Evolutionary conservation across 495 filamentous ascomycete genomes (phyloP), one percentile per base, ranked within the genome.

Genomic region (Hypoxylon lienhwacheense): DNA sequence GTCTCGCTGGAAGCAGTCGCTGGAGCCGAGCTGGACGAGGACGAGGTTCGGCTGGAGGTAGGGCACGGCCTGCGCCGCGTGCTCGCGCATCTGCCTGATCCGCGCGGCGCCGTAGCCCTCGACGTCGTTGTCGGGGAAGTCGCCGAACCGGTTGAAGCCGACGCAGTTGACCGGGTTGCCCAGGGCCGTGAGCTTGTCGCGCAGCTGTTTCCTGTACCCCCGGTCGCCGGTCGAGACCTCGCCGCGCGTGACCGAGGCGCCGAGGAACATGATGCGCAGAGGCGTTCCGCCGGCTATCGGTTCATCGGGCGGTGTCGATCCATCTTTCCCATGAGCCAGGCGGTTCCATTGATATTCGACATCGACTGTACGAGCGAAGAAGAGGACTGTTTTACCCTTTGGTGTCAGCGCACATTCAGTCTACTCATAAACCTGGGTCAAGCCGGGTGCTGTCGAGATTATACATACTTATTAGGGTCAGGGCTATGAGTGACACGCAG

Each of bases 71-170:
- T 58, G 40, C 35, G 16, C 41, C 3, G 59, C 53, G 33, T 47
- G 53, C 19, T 43, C 35, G 56, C 51, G 55, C 14, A 70, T 28
- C 22, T 55, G 44, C 10, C 66, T 31, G 51, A 68, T 64, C 58
- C 58, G 50, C 6, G 42, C 50, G 48, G 69, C 33, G 2, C 61
- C 48, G 35, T 65, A 53, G 29, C 59, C 59, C 28, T 59, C 60
- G 47, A 69, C 50, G n/a, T 67, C 61, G 46, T 67, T 67, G 40
- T 67, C 65, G 7, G 46, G 50, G 29, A 60, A 67, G 33, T 65
- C 62, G 10, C 65, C 65, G 12, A 65, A 57, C 4, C 62, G 61
- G 37, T 67, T 67, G 36, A 67, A 67, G 12, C 65, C 65, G 1
- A 65, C 65, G 31, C 15, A 57, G 45, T 67, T 65, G n/a, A 67